Percentiles rank a stretch among this genome's conserved stretches.
Conservation (phyloP, 306 rosid species). For the Erythrophleum fordii region DNA sequence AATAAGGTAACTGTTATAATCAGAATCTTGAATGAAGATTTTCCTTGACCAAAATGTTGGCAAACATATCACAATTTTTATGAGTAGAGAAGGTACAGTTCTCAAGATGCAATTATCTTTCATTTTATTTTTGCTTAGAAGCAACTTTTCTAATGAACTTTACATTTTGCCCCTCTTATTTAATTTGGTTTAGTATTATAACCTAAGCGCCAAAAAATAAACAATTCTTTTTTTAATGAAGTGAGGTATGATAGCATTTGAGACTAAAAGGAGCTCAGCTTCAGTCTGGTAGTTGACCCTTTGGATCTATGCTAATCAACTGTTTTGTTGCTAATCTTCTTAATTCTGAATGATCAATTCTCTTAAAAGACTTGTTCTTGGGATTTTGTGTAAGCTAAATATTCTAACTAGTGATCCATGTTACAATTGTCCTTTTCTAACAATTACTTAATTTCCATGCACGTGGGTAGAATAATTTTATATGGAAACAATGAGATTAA, state of each 20-base stretch:
- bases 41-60: background rate
- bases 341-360: conserved; percentile 19
- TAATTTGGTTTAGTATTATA: background rate
- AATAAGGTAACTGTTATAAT: conserved; percentile 66
- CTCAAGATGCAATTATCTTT: conserved; percentile 12
- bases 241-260: conserved; percentile 27
- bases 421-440: conserved; percentile 17
- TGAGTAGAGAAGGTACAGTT: conserved; percentile 13
- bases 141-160: conserved; percentile 26
- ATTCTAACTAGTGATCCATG: conserved; percentile 12
- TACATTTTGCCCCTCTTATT: background rate
- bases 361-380: conserved; percentile 14
- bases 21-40: conserved; percentile 4
- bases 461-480: background rate
- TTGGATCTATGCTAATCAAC: conserved; percentile 5
- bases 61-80: conserved; percentile 5
- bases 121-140: conserved; percentile 14
- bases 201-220: background rate
- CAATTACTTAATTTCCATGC: background rate
- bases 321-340: conserved; percentile 25
- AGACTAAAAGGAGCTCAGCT: conserved; percentile 18
- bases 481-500: conserved; percentile 1
- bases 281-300: conserved; percentile 35
- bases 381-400: conserved; percentile 21
- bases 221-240: background rate